These are phyloP conservation scores for Cucurbita moschata DNA, from an alignment of 306 rosid genomes.

Conservation along the genomic window DNA sequence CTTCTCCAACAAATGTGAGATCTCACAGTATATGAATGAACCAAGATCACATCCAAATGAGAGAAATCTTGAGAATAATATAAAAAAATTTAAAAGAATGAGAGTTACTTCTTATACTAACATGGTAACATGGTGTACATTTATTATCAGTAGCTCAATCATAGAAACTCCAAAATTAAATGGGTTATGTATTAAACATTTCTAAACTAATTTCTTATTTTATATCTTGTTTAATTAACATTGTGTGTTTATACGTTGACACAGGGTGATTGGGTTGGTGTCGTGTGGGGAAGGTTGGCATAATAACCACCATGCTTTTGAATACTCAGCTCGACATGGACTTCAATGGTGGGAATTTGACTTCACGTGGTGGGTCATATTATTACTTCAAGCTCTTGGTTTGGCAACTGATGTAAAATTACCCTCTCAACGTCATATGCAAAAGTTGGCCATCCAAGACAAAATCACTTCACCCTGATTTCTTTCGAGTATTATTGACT, in stretches of 20 bases:
- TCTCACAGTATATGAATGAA: too few relatives aligned
- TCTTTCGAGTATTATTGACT: background rate
- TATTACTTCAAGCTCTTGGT: slow-evolving; percentile 33
- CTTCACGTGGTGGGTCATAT: slow-evolving; percentile 38
- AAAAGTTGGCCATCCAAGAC: background rate
- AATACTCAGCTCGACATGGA: slow-evolving; percentile 56
- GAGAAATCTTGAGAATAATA: too few relatives aligned
- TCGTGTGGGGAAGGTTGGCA: slow-evolving; percentile 69
- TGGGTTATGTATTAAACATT: too few relatives aligned
- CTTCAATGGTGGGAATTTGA: slow-evolving; percentile 62
- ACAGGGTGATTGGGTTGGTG: slow-evolving; percentile 46
- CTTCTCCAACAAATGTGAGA: too few relatives aligned
- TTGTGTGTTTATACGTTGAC: background rate
- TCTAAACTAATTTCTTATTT: too few relatives aligned
- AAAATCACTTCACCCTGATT: background rate
- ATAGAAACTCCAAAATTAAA: too few relatives aligned
- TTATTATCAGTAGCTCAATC: too few relatives aligned
- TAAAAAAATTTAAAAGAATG: too few relatives aligned
- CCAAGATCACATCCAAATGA: too few relatives aligned
- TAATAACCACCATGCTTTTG: slow-evolving; percentile 65
- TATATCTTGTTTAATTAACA: too few relatives aligned
- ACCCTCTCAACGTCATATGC: background rate
- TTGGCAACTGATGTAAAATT: slow-evolving; percentile 32
- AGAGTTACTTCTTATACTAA: too few relatives aligned
- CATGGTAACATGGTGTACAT: too few relatives aligned